A percentile compares a stretch with the other conserved stretches of the same genome.
Conservation (phyloP, 257 asterid species). For the Scutellaria barbata region DNA sequence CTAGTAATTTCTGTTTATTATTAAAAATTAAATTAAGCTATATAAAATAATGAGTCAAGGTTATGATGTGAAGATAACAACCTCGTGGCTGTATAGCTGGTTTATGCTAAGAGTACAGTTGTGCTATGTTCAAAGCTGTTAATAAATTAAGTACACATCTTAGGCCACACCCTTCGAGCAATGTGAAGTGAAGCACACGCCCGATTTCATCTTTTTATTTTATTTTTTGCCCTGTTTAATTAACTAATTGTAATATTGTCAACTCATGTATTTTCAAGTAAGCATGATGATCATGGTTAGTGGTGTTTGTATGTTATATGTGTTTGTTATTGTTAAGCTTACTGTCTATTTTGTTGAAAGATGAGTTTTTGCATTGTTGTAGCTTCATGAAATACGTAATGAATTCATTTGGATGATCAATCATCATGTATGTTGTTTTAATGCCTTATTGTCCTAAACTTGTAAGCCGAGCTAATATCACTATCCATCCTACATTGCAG, state of each 20-base stretch:
- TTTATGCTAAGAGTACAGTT: conserved; percentile 36
- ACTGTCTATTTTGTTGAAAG: not conserved
- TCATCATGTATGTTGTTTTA: not conserved
- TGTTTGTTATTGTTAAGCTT: conserved; percentile 2
- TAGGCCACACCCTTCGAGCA: not conserved
- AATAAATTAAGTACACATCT: not conserved
- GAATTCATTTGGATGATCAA: not conserved
- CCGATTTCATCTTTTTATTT: too few species aligned
- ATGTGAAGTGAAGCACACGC: too few species aligned
- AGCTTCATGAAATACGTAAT: not conserved
- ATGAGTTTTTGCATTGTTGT: not conserved
- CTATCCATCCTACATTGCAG: conserved; percentile 30
- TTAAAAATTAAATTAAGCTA: not conserved
- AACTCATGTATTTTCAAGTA: conserved; percentile 9
- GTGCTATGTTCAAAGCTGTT: conserved; percentile 33
- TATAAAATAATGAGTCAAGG: conserved; percentile 16
- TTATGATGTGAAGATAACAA: conserved; percentile 44
- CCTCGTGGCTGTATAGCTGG: conserved; percentile 63
- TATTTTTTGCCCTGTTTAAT: too few species aligned
- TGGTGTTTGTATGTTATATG: not conserved
- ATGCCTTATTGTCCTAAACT: not conserved
- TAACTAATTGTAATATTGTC: conserved; percentile 27
- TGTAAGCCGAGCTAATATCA: conserved; percentile 2
- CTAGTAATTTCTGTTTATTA: not conserved
- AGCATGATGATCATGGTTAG: conserved; percentile 11